Conservation (phyloP, 129 eudicot genomes). For the Chrysanthemum seticuspe region DNA sequence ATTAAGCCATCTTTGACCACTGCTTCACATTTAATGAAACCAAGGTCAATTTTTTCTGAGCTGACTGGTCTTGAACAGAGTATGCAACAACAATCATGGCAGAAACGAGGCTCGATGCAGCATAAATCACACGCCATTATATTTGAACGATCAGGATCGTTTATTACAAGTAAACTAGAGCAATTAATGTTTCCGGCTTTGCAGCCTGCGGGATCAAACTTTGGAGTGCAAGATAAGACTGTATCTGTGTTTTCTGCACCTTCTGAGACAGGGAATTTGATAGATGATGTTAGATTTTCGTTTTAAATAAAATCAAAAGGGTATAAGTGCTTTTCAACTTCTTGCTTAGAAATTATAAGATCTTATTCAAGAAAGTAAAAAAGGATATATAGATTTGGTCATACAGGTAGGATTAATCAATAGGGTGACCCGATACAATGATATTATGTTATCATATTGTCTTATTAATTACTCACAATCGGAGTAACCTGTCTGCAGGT, state of each 20-base stretch:
- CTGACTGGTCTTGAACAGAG: constrained; percentile 54
- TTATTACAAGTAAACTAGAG: constrained; percentile 51
- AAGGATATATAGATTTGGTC: no score
- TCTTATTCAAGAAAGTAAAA: no score
- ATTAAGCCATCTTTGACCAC: constrained; percentile 34
- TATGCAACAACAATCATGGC: constrained; percentile 85
- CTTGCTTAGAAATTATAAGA: no score
- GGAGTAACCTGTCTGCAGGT: no score
- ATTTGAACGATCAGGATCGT: constrained; percentile 26
- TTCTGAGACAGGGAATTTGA: constrained; percentile 17
- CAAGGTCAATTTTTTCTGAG: constrained; percentile 37
- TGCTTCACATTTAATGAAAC: constrained; percentile 68
- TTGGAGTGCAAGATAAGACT: constrained; percentile 28
- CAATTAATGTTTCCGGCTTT: constrained; percentile 77
- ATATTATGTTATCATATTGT: no score
- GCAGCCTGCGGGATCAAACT: constrained; percentile 39
- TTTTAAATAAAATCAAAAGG: no score
- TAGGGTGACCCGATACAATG: no score
- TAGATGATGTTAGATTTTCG: neutral
- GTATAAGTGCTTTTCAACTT: no score
- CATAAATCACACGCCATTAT: constrained; percentile 70
- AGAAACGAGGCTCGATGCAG: constrained; percentile 73
- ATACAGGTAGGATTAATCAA: no score
- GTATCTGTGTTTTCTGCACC: constrained; percentile 39
- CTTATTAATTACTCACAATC: no score